Base-by-base conservation (phyloP, 2,329 filamentous ascomycete genomes). In the Stachybotrys echinatus region DNA sequence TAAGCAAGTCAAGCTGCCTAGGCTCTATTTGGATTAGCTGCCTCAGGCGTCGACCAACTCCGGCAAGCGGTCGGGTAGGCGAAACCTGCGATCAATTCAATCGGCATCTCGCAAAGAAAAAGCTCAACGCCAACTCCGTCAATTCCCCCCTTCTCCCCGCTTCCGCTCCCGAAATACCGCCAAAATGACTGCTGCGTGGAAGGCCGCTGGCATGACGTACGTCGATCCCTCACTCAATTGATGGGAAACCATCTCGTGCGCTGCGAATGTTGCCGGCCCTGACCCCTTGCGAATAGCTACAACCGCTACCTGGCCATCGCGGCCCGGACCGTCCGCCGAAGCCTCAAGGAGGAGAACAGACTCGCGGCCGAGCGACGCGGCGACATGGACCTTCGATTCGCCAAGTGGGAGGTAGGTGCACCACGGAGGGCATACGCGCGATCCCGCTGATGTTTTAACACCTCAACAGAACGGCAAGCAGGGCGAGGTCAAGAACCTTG, bases 301-400 rank as follows among this genome's bases (percentile, higher is more conserved):
- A 99, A 99, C 87, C 94, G 92, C 79, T 97, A 96, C 86, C 86
- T 99, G 71, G 85, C 92, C 69, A 84, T 99, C 76, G 91, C 94
- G 67, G 85, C 92, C 74, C 91, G 92, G 74, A 88, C 89, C 69
- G 89, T 99, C 72, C 94, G 95, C 78, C 88, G 90, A 72, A 95
- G 91, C 72, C 81, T 99, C 73, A 96, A 97, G 83, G 94, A 99
- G 68, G 89, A 94, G 52, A 87, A 91, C 79, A 85, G 94, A 76
- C 73, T 96, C 60, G 71, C 72, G 61, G 91, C 92, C 58, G 94
- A 97, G 83, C 87, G 89, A 69, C 85, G 94, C 70, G 92, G 91
- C 68, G 84, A 91, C 74, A 87, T 86, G 75, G 92, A 97, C 50
- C 75, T 99, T 64, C 85, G 85, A 74, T 95, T 96, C 66, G 80